Percentiles rank a stretch among this genome's conserved stretches.
Conservation (phyloP, 345 rosid species). For the Camelina sativa region DNA sequence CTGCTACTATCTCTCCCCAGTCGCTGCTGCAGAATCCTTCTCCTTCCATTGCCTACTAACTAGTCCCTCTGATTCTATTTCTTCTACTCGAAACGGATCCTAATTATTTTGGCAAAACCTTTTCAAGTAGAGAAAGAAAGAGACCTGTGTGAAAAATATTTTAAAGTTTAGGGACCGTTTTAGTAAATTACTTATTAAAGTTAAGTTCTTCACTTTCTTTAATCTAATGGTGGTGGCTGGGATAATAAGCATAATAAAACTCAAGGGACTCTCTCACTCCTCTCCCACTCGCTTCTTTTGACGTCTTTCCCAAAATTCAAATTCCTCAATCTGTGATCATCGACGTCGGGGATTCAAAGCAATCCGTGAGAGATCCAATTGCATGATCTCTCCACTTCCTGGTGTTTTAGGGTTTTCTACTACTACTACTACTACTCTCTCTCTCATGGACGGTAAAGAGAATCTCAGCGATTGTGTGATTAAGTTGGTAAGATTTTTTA, state of each 20-base stretch:
- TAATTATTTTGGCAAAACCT: background rate
- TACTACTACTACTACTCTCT: background rate
- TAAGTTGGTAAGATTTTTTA: conserved; percentile 26
- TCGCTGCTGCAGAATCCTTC: conserved; percentile 17
- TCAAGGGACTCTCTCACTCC: background rate
- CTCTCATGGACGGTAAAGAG: conserved; percentile 14
- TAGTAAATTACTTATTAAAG: background rate
- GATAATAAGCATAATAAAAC: conserved; percentile 13
- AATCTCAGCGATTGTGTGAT: conserved; percentile 33
- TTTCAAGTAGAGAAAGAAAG: background rate
- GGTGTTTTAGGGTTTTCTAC: background rate
- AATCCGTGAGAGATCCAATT: background rate
- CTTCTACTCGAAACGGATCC: background rate
- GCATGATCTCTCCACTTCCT: conserved; percentile 9
- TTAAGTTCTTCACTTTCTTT: no score
- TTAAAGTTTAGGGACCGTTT: conserved; percentile 1
- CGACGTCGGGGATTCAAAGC: background rate
- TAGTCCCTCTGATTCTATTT: background rate
- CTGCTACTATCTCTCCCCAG: conserved; percentile 64
- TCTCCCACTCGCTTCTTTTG: background rate
- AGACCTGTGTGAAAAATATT: background rate
- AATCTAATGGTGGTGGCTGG: background rate
- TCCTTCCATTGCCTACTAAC: conserved; percentile 24
- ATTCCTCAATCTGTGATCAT: conserved; percentile 35
- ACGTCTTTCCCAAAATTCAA: conserved; percentile 33